Evolutionary conservation across 2,329 filamentous ascomycete genomes (phyloP), one percentile per base, ranked within the genome.

Genomic region (Colletotrichum tabaci): DNA sequence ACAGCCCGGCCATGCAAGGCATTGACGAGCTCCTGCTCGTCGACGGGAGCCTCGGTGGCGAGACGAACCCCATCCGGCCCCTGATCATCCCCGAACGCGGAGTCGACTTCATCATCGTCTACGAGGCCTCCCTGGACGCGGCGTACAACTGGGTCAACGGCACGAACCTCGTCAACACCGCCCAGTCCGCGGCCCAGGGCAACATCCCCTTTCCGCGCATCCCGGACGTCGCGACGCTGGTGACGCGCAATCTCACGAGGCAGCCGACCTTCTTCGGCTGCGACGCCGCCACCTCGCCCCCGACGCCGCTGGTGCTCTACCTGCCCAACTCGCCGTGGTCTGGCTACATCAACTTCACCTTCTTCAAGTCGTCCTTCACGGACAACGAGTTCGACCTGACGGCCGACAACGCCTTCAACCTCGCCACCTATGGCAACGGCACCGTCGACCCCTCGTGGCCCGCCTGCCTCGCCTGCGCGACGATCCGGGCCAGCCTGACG

Each of bases 391-490:
- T 79, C 3, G 71, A 77, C 21, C 61, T 74, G 23, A 74, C 74
- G 4, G 55, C 77, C 16, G 76, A 77, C 56, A 98, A 98, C 81
- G 95, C 93, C 13, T 95, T 93, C 81, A 88, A 95, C 76, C 89
- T 91, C 40, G 94, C 89, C 1, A 97, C 94, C 0, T 90, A 91
- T 84, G 94, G 87, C 56, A 97, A 97, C 80, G 90, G 87, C 42
- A 94, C 93, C 0, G 76, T 91, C 1, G 92, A 96, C 77, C 75
- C 81, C 0, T 80, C 91, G 57, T 98, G 95, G 94, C 86, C 91
- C 0, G 86, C 89, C 0, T 98, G 95, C 76, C 91, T 96, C 2
- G 93, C 90, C 5, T 98, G 95, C 80, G 95, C 94, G 0, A 90
- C 96, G 4, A 84, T 98, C 21, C 88, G 87, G 64, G 88, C 94